Base-by-base conservation (phyloP, 768 basidiomycete species). In the Pholiota molesta region DNA sequence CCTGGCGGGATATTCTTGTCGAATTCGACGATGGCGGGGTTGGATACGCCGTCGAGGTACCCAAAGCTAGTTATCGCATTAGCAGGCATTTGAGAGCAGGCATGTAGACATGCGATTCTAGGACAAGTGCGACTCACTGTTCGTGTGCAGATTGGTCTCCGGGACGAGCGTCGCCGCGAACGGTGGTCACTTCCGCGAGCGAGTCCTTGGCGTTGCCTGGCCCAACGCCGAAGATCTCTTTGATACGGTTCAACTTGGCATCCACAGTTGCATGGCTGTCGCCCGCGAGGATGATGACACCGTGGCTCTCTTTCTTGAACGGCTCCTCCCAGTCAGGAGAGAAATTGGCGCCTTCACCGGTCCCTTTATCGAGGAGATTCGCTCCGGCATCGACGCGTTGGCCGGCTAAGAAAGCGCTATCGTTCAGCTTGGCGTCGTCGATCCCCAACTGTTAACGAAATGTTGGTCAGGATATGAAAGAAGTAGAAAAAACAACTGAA, bases 1-100 rank as follows among this genome's bases (percentile, higher is more conserved):
- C 78, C 80, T 5, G 80, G 76, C 39, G 67, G 57, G 11, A 71
- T 69, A 39, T 75, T 71, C 37, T 61, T 65, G 61, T 77, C 75
- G 66, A 80, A 82, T 0, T 78, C 81, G 37, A 66, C 71, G 42
- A 81, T 72, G 3, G 77, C 72, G 5, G 85, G 84, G 66, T 85
- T 81, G 2, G 83, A 81, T 39, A 86, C 77, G 0, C 83, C 82
- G 65, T 86, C 85, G 63, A 78, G 63, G 69, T 77, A 86, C 2
- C 85, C 84, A 59, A 85, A 85, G 65, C 80, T 81, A 58, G 6
- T 31, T 31, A 26, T 8, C 5, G 14, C 23, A 8, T 21, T 47
- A 31, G 31, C 31, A 7, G 31, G 9, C 9, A 7, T 31, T 9
- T 9, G 31, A 31, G 31, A 31, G 31, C 31, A 31, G 9, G 31